These are phyloP conservation scores for Pinus taeda DNA, from an alignment of 75 land plant species.

Conservation along the genomic window DNA sequence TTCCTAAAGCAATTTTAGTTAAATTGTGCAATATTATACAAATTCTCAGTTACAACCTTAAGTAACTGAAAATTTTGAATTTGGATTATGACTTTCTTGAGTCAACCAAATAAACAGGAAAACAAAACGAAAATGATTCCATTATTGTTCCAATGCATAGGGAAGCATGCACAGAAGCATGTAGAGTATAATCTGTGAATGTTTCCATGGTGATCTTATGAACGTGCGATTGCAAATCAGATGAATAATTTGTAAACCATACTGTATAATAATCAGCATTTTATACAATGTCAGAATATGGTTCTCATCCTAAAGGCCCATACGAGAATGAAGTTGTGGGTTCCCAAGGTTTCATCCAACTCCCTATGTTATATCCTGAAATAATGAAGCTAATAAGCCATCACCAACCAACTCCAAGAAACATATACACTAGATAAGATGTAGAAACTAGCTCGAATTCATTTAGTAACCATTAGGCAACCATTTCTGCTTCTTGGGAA, in stretches of 20 bases:
- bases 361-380: neutral
- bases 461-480: slow-evolving; percentile 19
- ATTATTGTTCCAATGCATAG: too few species aligned
- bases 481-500: slow-evolving; percentile 42
- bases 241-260: neutral
- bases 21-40: neutral
- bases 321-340: neutral
- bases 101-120: neutral
- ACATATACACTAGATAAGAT: neutral
- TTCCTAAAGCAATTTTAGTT: neutral
- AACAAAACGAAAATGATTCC: neutral
- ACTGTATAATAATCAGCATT: neutral
- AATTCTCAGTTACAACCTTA: neutral
- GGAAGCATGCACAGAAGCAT: neutral
- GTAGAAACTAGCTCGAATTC: neutral
- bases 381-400: too few species aligned
- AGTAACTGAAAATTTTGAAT: neutral
- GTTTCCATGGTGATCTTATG: neutral
- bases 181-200: neutral
- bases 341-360: neutral
- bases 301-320: neutral
- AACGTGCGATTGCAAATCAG: neutral
- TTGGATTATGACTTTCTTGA: neutral
- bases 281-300: neutral
- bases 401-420: neutral